Evolutionary conservation across 805 yeast species (phyloP), one percentile per base, ranked within the genome.

Genomic region (Maudiozyma bulderi): DNA sequence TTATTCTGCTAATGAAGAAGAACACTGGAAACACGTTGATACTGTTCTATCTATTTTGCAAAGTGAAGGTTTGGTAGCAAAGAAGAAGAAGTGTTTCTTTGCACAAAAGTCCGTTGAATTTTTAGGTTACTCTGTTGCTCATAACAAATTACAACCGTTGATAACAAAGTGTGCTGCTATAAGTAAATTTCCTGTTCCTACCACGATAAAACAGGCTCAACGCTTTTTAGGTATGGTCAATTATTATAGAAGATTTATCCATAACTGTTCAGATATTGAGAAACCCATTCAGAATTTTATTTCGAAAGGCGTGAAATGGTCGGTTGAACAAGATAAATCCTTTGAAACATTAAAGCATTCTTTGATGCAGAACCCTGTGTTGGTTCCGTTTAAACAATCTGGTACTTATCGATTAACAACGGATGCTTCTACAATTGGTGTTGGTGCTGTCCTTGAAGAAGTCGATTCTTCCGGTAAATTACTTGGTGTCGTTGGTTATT

Each of bases 361-460:
- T 11, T n/a, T 46, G 14, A 33, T 38, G 2, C 40, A 28, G n/a
- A 26, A 41, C 14, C 52, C 49, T 15, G 33, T 54, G 26, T 20
- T 49, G n/a, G 40, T 46, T 8, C 39, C 49, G 20, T 51, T 52
- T 30, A 30, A 15, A 32, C 34, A 11, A 1, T 41, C 20, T n/a
- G 51, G 39, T 3, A 7, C 7, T 5, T 50, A 50, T 35, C 13
- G 50, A 9, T 26, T 51, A n/a, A 54, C 56, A 4, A 54, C 56
- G 1, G 52, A 54, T 31, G 56, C 57, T 6, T 46, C 52, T 3
- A 52, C 15, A 29, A 35, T 41, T 3, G 55, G 54, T n/a, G 37
- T 51, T 5, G 56, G 56, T 41, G 57, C 56, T 11, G 56, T 54
- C 15, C 40, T 53, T 8, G 54, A 56, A 51, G 52, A 53, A 35